phyloP scores from a whole-genome alignment of 192 early-diverging fungal genomes.

The Oehlia diaphana region DNA sequence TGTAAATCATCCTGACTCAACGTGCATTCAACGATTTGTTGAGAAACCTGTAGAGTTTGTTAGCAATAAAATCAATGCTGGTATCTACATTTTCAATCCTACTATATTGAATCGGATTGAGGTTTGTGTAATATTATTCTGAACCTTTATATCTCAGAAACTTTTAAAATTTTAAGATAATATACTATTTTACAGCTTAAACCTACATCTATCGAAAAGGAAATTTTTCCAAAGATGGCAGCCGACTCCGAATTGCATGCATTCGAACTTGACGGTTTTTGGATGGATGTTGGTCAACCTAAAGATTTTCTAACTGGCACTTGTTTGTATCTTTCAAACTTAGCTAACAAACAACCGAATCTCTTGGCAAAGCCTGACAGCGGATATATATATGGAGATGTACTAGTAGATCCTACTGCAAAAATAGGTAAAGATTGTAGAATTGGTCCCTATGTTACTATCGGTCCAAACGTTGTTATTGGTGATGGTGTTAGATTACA shows the following conservation, averaged over 20 bases:
- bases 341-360: slow-evolving; percentile 77
- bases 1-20: slow-evolving; percentile 73
- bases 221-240: slow-evolving; percentile 95
- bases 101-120: slow-evolving; percentile 87
- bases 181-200: slow-evolving; percentile 55
- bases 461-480: slow-evolving; percentile 88
- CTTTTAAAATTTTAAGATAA: neutral
- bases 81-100: slow-evolving; percentile 98
- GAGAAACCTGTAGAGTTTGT: slow-evolving; percentile 97
- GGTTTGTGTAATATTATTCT: slow-evolving; percentile 36
- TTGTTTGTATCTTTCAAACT: slow-evolving; percentile 84
- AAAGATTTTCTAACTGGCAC: slow-evolving; percentile 97
- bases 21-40: slow-evolving; percentile 90
- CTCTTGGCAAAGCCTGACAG: slow-evolving; percentile 65
- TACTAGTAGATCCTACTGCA: slow-evolving; percentile 88
- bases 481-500: slow-evolving; percentile 94
- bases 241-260: slow-evolving; percentile 83
- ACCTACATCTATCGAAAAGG: slow-evolving; percentile 98
- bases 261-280: slow-evolving; percentile 94
- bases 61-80: slow-evolving; percentile 98
- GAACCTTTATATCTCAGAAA: neutral
- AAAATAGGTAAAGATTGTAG: slow-evolving; percentile 94
- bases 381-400: slow-evolving; percentile 78
- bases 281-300: slow-evolving; percentile 99
- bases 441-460: slow-evolving; percentile 96